Conservation (phyloP, 495 filamentous ascomycete species). For the Tuber aestivum region DNA sequence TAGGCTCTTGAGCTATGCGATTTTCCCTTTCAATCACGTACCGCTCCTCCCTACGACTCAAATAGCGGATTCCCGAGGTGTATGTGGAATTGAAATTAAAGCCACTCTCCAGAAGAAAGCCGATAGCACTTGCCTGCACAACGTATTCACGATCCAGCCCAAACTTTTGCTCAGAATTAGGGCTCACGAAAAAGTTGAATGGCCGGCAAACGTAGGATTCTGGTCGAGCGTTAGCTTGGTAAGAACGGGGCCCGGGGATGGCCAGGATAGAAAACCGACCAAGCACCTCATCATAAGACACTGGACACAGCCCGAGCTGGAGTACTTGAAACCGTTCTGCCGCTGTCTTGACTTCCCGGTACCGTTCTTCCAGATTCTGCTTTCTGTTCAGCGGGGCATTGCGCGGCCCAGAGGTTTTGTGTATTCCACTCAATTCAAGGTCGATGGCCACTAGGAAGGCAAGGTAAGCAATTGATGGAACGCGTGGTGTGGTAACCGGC, state of each 20-base stretch:
- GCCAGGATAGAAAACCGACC: slow-evolving; percentile 11
- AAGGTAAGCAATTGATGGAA: background rate
- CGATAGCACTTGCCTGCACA: slow-evolving; percentile 50
- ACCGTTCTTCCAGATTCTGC: slow-evolving; percentile 58
- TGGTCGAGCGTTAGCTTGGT: slow-evolving; percentile 21
- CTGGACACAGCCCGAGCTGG: slow-evolving; percentile 59
- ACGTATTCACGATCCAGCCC: slow-evolving; percentile 44
- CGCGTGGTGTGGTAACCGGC: background rate
- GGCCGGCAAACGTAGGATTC: slow-evolving; percentile 57
- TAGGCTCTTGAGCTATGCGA: slow-evolving; percentile 43
- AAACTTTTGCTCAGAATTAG: slow-evolving; percentile 43
- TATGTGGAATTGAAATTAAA: slow-evolving; percentile 59
- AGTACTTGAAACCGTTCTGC: slow-evolving; percentile 67
- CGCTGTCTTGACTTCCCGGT: slow-evolving; percentile 57
- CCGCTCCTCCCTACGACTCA: slow-evolving; percentile 61
- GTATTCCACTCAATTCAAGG: slow-evolving; percentile 70
- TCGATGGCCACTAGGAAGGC: slow-evolving; percentile 55
- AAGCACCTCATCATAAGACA: slow-evolving; percentile 11
- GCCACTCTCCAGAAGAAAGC: slow-evolving; percentile 58
- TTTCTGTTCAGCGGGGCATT: slow-evolving; percentile 33
- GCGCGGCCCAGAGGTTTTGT: slow-evolving; percentile 37
- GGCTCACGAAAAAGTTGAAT: slow-evolving; percentile 64
- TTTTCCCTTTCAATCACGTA: slow-evolving; percentile 37
- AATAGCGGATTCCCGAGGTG: slow-evolving; percentile 58
- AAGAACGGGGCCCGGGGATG: slow-evolving; percentile 6